Evolutionary conservation across 805 yeast genomes (phyloP), one percentile per base, ranked within the genome.

Genomic region (Cyberlindnera americana): DNA sequence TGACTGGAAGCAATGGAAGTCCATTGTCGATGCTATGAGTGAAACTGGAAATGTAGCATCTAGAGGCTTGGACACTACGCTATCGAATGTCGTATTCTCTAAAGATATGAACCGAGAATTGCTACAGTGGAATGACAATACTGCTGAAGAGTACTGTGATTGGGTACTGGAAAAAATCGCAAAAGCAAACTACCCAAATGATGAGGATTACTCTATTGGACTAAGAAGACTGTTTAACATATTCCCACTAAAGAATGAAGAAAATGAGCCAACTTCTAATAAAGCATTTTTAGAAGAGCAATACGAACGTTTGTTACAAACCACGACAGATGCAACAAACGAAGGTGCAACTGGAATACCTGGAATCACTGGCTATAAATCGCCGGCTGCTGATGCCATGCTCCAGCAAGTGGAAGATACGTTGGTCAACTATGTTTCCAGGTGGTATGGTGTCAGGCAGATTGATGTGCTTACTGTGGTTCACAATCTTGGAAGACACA

Each of bases 121-220:
- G 4, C 35, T 67, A 10, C 54, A 59, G 12, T 77, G 87, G 82
- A 61, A 67, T 29, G 69, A 70, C n/a, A 50, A 53, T 2, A 64
- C 72, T 40, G 64, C 70, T 3, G 65, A 66, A 4, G 56, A 64
- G 19, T 83, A 78, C 55, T 55, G 79, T 19, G 62, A 69, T 17
- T 75, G 83, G 78, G 66, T 74, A 37, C 60, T 66, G 36, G 65
- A 65, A 9, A 57, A 56, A 27, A 35, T 67, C 12, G 47, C 65
- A 3, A 48, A 18, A 13, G 31, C 29, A 21, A 42, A 48, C 5
- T 32, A 39, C 7, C 48, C 63, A 57, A 58, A 61, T 15, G 58
- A 58, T 3, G 35, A 45, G 3, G 47, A 47, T 3, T 19, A 41
- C 2, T 23, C 46, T 2, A 34, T 56, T 5, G 43, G 52, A 3